Conservation (phyloP, 2,329 filamentous ascomycete genomes). For the Teratosphaeriaceae sp. region DNA sequence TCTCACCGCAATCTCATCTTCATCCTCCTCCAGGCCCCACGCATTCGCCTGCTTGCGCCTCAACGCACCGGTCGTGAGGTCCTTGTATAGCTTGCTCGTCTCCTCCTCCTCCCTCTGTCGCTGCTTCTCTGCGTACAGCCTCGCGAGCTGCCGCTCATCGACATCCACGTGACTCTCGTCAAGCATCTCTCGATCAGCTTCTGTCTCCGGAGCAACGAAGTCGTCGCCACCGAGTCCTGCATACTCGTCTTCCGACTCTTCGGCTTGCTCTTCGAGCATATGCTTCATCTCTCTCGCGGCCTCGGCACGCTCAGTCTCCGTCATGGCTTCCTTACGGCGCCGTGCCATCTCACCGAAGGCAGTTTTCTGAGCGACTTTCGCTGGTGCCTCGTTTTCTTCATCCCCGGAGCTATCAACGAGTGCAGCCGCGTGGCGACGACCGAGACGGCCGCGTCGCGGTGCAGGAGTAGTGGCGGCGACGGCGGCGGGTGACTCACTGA, state of each 20-base stretch:
- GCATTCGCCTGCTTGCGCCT: constrained; percentile 67
- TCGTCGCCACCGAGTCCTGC: constrained; percentile 91
- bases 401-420: constrained; percentile 37
- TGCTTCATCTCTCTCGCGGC: constrained; percentile 75
- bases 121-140: constrained; percentile 77
- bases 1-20: constrained; percentile 71
- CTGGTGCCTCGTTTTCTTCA: constrained; percentile 17
- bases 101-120: constrained; percentile 76
- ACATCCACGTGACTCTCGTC: constrained; percentile 70
- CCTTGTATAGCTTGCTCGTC: constrained; percentile 85
- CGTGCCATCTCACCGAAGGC: constrained; percentile 67
- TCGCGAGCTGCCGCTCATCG: constrained; percentile 75
- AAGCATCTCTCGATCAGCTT: constrained; percentile 79
- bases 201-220: constrained; percentile 66
- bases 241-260: constrained; percentile 98
- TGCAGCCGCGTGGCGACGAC: constrained; percentile 33
- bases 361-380: constrained; percentile 34
- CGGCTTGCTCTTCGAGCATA: constrained; percentile 87
- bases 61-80: constrained; percentile 82
- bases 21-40: constrained; percentile 72
- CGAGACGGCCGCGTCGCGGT: constrained; percentile 49
- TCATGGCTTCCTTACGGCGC: constrained; percentile 48
- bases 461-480: constrained; percentile 19
- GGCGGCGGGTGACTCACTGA: constrained; percentile 25
- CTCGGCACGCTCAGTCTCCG: constrained; percentile 36